These are phyloP conservation scores for Penicillium tannophilum DNA, from an alignment of 495 filamentous ascomycete genomes.

Conservation along the genomic window DNA sequence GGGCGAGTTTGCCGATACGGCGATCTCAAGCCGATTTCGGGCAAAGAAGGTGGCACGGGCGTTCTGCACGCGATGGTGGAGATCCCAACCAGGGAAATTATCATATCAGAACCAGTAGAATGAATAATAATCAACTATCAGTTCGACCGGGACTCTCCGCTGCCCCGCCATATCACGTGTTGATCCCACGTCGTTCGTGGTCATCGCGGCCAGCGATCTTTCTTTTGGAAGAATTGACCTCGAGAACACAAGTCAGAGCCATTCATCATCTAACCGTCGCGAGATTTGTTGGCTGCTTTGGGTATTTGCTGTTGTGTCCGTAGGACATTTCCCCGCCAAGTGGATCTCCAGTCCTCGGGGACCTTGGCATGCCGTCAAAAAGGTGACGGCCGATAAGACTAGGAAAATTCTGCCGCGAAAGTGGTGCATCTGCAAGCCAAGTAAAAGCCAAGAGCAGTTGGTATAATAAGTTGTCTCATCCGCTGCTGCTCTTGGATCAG, in stretches of 20 bases:
- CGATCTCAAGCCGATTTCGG: background rate
- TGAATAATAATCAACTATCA: constrained; percentile 5
- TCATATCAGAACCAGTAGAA: constrained; percentile 10
- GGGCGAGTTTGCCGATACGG: background rate
- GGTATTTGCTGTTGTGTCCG: background rate
- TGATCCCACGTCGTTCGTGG: background rate
- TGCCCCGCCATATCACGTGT: constrained; percentile 29
- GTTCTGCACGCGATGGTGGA: background rate
- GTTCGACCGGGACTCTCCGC: constrained; percentile 16
- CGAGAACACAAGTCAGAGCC: no score
- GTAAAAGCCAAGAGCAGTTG: background rate
- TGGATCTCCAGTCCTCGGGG: constrained; percentile 10
- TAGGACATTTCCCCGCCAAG: constrained; percentile 14
- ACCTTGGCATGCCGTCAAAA: constrained; percentile 13
- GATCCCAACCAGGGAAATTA: constrained; percentile 13
- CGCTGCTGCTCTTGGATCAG: background rate
- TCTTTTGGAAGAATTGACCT: background rate
- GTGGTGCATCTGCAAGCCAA: background rate
- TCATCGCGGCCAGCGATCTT: background rate
- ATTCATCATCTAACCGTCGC: no score
- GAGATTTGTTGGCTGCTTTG: background rate
- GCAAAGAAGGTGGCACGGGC: background rate
- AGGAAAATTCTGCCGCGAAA: constrained; percentile 1
- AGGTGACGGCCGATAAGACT: constrained; percentile 17
- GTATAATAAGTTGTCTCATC: background rate